These are phyloP conservation scores for Talaromyces sp. DNA, from an alignment of 2,329 filamentous ascomycete genomes.

Conservation along the genomic window DNA sequence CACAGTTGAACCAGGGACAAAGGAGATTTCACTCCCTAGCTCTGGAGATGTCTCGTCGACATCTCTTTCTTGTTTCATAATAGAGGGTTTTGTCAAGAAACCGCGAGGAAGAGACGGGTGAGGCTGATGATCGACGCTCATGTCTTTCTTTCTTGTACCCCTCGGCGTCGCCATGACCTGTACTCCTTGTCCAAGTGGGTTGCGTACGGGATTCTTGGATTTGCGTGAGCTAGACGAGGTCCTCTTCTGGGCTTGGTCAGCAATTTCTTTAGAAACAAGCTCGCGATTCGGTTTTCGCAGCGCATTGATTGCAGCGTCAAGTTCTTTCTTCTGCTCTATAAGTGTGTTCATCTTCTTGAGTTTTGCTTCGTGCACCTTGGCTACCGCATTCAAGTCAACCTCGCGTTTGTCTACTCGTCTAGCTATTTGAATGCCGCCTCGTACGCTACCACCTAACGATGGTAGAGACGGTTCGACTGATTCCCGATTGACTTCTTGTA, in stretches of 20 bases:
- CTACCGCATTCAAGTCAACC: slow-evolving; percentile 44
- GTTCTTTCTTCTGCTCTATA: slow-evolving; percentile 44
- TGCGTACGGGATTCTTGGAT: slow-evolving; percentile 38
- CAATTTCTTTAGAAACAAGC: slow-evolving; percentile 42
- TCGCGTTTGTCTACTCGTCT: slow-evolving; percentile 45
- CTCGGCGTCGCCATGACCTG: slow-evolving; percentile 48
- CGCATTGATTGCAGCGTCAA: slow-evolving; percentile 45
- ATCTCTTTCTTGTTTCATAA: background rate
- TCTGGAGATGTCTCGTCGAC: slow-evolving; percentile 17
- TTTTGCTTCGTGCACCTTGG: slow-evolving; percentile 43
- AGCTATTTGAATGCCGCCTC: slow-evolving; percentile 42
- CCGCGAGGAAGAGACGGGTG: slow-evolving; percentile 19
- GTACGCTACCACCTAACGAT: slow-evolving; percentile 30
- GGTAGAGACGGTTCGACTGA: slow-evolving; percentile 38
- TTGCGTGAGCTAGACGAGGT: slow-evolving; percentile 31
- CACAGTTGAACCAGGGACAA: slow-evolving; percentile 30
- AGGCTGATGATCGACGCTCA: slow-evolving; percentile 17
- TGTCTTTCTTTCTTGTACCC: slow-evolving; percentile 32
- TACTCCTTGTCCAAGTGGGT: slow-evolving; percentile 39
- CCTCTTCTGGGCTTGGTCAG: slow-evolving; percentile 39
- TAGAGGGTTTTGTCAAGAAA: slow-evolving; percentile 19
- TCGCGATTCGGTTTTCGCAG: slow-evolving; percentile 46
- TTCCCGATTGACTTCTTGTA: slow-evolving; percentile 38
- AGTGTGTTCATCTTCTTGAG: slow-evolving; percentile 42
- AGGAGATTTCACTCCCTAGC: slow-evolving; percentile 26